These are phyloP conservation scores for Xylariomycetidae sp. DNA, from an alignment of 2,329 filamentous ascomycete genomes.

Conservation along the genomic window DNA sequence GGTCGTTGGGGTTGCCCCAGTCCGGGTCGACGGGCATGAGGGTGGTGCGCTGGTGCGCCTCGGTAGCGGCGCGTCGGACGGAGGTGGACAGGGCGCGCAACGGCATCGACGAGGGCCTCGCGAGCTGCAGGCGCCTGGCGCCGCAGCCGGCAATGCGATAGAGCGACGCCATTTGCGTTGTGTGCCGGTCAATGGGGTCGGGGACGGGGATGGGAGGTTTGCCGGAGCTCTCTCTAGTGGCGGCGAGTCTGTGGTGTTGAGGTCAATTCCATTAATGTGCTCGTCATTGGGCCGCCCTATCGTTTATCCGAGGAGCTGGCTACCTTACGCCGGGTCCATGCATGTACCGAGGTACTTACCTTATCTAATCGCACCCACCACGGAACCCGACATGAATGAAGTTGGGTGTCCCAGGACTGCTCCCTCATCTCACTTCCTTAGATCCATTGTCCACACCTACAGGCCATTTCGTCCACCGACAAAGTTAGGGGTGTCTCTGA, in stretches of 20 bases:
- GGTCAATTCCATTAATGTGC: constrained; percentile 18
- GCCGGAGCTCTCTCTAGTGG: constrained; percentile 10
- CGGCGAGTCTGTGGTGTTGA: constrained; percentile 6
- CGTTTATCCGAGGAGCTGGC: constrained; percentile 16
- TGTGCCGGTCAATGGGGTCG: constrained; percentile 22
- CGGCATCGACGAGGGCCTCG: constrained; percentile 13
- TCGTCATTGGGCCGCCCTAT: constrained; percentile 23
- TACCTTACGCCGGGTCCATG: too few relatives aligned
- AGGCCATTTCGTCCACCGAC: too few relatives aligned
- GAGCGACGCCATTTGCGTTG: constrained; percentile 59
- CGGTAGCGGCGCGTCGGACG: constrained; percentile 52
- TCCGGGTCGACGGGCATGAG: constrained; percentile 60
- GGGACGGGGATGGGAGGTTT: constrained; percentile 13
- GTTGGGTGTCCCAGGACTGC: too few relatives aligned
- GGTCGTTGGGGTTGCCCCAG: constrained; percentile 48
- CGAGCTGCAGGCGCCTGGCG: constrained; percentile 55
- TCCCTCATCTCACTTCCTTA: too few relatives aligned
- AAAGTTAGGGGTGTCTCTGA: too few relatives aligned
- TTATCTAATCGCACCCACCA: too few relatives aligned
- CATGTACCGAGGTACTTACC: too few relatives aligned
- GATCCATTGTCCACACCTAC: too few relatives aligned
- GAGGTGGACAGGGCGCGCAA: constrained; percentile 60
- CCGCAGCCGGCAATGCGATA: constrained; percentile 66
- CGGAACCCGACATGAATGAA: too few relatives aligned
- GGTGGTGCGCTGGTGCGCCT: constrained; percentile 54